These are phyloP conservation scores for Chrysoporthe deuterocubensis DNA, from an alignment of 2,329 filamentous ascomycete species.

Conservation along the genomic window DNA sequence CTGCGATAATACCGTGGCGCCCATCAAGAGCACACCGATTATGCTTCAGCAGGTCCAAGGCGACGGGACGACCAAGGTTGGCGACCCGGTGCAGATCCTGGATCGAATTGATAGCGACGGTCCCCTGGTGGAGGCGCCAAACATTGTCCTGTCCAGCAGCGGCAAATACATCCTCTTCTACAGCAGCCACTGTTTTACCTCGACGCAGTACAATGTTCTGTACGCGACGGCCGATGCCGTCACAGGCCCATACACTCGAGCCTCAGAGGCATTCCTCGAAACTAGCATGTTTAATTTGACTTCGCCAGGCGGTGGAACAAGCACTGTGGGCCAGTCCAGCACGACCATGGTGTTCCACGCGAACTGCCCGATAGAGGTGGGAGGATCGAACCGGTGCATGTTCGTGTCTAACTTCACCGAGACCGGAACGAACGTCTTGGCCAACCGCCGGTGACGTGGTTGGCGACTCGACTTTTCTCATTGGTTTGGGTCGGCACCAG, in stretches of 20 bases:
- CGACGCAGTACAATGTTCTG: constrained; percentile 59
- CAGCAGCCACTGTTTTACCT: constrained; percentile 62
- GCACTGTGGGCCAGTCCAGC: constrained; percentile 13
- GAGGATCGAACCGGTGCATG: constrained; percentile 27
- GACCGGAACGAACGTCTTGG: constrained; percentile 20
- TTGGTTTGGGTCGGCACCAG: constrained; percentile 6
- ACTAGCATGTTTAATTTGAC: constrained; percentile 24
- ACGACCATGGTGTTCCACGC: constrained; percentile 27
- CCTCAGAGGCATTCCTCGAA: constrained; percentile 16
- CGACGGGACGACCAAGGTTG: constrained; percentile 58
- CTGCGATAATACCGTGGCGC: constrained; percentile 49
- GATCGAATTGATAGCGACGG: constrained; percentile 51
- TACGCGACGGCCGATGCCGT: constrained; percentile 52
- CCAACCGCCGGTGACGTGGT: constrained; percentile 13
- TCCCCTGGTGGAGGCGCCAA: constrained; percentile 65
- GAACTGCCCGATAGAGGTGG: constrained; percentile 22
- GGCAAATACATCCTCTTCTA: constrained; percentile 65
- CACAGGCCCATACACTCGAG: constrained; percentile 23
- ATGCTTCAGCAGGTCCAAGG: constrained; percentile 56
- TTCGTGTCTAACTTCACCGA: constrained; percentile 27
- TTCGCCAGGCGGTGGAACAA: constrained; percentile 28
- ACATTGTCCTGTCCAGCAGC: constrained; percentile 48
- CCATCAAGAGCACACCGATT: constrained; percentile 54
- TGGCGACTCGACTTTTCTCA: constrained; percentile 9
- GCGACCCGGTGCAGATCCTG: constrained; percentile 52